Percentiles rank a stretch among this genome's conserved stretches.
Conservation (phyloP, 2,329 filamentous ascomycete species). For the Coniochaeta sp. region DNA sequence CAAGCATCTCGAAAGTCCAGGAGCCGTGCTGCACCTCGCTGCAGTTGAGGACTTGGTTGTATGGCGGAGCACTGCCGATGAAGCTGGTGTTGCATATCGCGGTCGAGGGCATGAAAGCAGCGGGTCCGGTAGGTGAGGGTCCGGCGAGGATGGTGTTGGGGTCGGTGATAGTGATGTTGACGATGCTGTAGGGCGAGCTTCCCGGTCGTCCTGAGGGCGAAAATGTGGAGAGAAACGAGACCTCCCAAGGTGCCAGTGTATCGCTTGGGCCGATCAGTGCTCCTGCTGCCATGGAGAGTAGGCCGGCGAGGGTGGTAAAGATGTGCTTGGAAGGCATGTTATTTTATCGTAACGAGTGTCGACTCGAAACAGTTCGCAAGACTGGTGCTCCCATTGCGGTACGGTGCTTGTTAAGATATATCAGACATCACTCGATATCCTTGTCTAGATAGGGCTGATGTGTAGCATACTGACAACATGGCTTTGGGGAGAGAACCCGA, state of each 20-base stretch:
- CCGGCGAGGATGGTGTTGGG: conserved; percentile 15
- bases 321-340: neutral
- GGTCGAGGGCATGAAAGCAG: conserved; percentile 10
- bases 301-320: neutral
- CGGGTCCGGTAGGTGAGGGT: conserved; percentile 6
- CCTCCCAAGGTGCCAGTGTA: conserved; percentile 15
- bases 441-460: neutral
- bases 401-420: neutral
- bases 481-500: neutral
- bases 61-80: conserved; percentile 6
- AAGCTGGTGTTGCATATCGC: conserved; percentile 19
- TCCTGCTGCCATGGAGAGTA: neutral
- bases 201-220: conserved; percentile 18
- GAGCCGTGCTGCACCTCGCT: conserved; percentile 5
- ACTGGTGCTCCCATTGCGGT: neutral
- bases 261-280: neutral
- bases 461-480: neutral
- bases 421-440: neutral
- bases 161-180: conserved; percentile 17
- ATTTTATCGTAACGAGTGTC: neutral
- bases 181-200: conserved; percentile 9
- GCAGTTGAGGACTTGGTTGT: conserved; percentile 12
- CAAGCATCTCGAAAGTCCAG: conserved; percentile 19
- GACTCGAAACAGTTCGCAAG: neutral
- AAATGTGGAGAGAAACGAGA: conserved; percentile 14